A percentile compares a stretch with the other conserved stretches of the same genome.
These are phyloP conservation scores for Aspergillus caelatus DNA, from an alignment of 2,329 filamentous ascomycete genomes.

Conservation along the genomic window DNA sequence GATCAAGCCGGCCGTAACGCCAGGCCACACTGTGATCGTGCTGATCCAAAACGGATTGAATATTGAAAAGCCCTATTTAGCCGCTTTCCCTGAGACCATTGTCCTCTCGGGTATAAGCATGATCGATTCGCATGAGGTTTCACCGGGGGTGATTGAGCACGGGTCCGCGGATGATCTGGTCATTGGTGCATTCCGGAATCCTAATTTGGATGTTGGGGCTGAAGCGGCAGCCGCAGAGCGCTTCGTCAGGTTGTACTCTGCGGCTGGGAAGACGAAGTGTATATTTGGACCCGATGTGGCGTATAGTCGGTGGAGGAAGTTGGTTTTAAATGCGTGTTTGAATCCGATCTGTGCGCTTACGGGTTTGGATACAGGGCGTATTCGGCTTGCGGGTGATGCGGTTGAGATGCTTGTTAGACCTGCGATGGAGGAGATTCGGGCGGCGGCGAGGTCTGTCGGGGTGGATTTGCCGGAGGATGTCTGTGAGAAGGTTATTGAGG, in stretches of 20 bases:
- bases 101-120: conserved; percentile 58
- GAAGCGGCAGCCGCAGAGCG: conserved; percentile 21
- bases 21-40: conserved; percentile 56
- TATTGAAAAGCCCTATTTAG: conserved; percentile 59
- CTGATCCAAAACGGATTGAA: conserved; percentile 67
- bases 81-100: conserved; percentile 54
- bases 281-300: conserved; percentile 38
- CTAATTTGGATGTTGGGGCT: conserved; percentile 1
- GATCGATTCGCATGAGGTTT: conserved; percentile 55
- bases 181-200: conserved; percentile 53
- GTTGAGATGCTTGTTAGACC: conserved; percentile 55
- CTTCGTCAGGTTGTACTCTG: conserved; percentile 55
- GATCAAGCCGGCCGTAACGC: conserved; percentile 56
- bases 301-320: conserved; percentile 38
- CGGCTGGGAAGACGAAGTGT: conserved; percentile 49
- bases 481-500: conserved; percentile 47
- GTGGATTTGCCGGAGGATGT: conserved; percentile 48
- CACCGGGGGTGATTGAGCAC: conserved; percentile 55
- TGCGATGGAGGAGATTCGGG: conserved; percentile 50
- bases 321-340: conserved; percentile 56
- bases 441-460: conserved; percentile 50
- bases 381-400: conserved; percentile 48
- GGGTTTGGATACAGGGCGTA: conserved; percentile 54
- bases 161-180: conserved; percentile 55
- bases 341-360: conserved; percentile 58